A percentile compares a stretch with the other conserved stretches of the same genome.
Evolutionary conservation across 805 yeast species (phyloP).

Genomic region (Nematodospora valgi): DNA sequence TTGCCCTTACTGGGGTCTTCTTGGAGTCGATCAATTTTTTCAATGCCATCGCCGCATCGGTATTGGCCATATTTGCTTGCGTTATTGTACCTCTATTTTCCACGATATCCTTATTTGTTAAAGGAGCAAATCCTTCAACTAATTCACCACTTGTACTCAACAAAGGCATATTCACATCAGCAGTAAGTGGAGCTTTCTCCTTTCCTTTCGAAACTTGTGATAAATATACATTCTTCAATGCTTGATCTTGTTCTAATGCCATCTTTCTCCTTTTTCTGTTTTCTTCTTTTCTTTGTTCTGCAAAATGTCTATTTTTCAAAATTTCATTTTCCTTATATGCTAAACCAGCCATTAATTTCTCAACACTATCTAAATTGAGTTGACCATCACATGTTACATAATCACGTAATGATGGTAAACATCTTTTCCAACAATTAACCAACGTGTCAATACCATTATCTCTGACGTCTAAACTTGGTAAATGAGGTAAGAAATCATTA

Average conservation of each 20-base stretch:
- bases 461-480: slow-evolving; percentile 91
- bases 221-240: slow-evolving; percentile 41
- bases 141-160: slow-evolving; percentile 72
- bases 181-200: slow-evolving; percentile 70
- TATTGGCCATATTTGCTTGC: slow-evolving; percentile 68
- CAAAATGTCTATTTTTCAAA: slow-evolving; percentile 64
- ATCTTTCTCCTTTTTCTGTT: slow-evolving; percentile 56
- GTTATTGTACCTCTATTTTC: slow-evolving; percentile 58
- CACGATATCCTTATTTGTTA: slow-evolving; percentile 70
- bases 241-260: slow-evolving; percentile 44
- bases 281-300: slow-evolving; percentile 67
- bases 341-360: slow-evolving; percentile 58
- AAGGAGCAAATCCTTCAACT: slow-evolving; percentile 61
- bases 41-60: slow-evolving; percentile 62
- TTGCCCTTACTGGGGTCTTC: slow-evolving; percentile 33
- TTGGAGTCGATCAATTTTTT: slow-evolving; percentile 34
- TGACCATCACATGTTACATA: slow-evolving; percentile 90
- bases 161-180: slow-evolving; percentile 70
- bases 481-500: slow-evolving; percentile 95
- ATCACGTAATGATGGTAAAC: slow-evolving; percentile 62
- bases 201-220: slow-evolving; percentile 65
- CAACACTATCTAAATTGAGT: slow-evolving; percentile 73
- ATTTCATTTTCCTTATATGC: slow-evolving; percentile 76
- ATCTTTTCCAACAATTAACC: slow-evolving; percentile 77
- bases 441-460: slow-evolving; percentile 88